Percentiles rank a stretch among this genome's conserved stretches.
phyloP scores from a whole-genome alignment of 192 early-diverging fungal genomes.

The Coemansia umbellata region DNA sequence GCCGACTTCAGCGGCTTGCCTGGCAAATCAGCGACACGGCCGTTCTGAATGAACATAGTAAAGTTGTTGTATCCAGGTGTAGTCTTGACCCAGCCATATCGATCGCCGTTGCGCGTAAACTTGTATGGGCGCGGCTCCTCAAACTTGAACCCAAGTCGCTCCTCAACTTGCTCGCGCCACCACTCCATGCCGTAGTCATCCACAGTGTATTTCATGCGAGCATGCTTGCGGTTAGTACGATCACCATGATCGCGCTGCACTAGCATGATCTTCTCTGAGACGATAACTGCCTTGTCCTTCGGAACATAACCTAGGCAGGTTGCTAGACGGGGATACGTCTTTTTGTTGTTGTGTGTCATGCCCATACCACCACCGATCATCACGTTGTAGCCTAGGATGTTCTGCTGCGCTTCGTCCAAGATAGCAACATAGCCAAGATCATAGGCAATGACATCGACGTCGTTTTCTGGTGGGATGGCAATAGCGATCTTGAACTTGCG shows the following conservation, averaged over 20 bases:
- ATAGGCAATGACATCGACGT: conserved; percentile 94
- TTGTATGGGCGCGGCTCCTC: conserved; percentile 65
- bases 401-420: conserved; percentile 61
- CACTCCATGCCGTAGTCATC: conserved; percentile 92
- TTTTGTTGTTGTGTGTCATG: conserved; percentile 97
- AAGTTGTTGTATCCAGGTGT: conserved; percentile 55
- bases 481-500: conserved; percentile 97
- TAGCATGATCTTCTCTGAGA: conserved; percentile 87
- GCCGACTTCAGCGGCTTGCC: conserved; percentile 71
- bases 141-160: conserved; percentile 70
- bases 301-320: conserved; percentile 76
- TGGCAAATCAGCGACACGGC: conserved; percentile 81
- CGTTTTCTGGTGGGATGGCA: conserved; percentile 93
- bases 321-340: conserved; percentile 89
- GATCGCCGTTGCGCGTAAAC: conserved; percentile 88
- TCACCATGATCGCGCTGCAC: conserved; percentile 95
- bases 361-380: conserved; percentile 97
- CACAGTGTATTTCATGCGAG: conserved; percentile 97
- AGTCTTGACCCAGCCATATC: conserved; percentile 78
- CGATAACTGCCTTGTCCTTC: conserved; percentile 69
- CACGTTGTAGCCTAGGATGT: conserved; percentile 88
- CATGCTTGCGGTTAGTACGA: conserved; percentile 97
- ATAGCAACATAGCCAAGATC: conserved; percentile 94
- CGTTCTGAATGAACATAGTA: conserved; percentile 90
- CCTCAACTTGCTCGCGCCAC: conserved; percentile 84